Conservation (phyloP, 2,329 filamentous ascomycete genomes). For the Fusarium dlaminii region DNA sequence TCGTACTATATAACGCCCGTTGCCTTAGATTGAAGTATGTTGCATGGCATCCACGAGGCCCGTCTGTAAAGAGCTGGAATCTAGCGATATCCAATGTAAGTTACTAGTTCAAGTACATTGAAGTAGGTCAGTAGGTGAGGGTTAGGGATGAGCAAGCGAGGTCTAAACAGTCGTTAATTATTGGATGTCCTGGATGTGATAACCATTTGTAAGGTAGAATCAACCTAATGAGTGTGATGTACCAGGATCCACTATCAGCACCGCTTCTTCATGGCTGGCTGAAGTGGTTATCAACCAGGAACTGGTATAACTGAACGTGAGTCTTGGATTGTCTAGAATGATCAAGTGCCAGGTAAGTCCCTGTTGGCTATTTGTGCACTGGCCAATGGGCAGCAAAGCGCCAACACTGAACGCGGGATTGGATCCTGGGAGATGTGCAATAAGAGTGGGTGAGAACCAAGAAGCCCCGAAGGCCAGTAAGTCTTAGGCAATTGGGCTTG, state of each 20-base stretch:
- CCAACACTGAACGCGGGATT: slow-evolving; percentile 28
- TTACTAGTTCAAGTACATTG: not conserved
- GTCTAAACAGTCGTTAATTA: not conserved
- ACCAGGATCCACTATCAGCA: not conserved
- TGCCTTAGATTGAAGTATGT: not conserved
- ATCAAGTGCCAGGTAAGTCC: slow-evolving; percentile 2
- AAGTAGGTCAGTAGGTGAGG: not conserved
- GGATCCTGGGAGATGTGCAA: slow-evolving; percentile 21
- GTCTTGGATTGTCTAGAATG: not conserved
- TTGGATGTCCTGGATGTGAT: not conserved
- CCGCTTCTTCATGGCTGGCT: not conserved
- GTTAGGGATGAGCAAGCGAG: slow-evolving; percentile 6
- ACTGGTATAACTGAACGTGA: not conserved
- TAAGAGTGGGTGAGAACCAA: slow-evolving; percentile 3
- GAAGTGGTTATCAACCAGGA: not conserved
- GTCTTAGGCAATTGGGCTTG: not conserved
- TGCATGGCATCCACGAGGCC: not conserved
- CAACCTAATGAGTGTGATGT: not conserved
- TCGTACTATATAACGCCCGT: not conserved
- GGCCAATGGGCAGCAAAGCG: slow-evolving; percentile 24
- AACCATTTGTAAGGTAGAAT: slow-evolving; percentile 14
- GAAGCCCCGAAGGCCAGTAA: not conserved
- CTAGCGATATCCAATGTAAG: not conserved
- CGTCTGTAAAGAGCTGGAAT: not conserved
- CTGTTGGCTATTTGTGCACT: not conserved